Evolutionary conservation across 371 early-diverging fungal genomes (phyloP).

Genomic region (Apophysomyces sp.): DNA sequence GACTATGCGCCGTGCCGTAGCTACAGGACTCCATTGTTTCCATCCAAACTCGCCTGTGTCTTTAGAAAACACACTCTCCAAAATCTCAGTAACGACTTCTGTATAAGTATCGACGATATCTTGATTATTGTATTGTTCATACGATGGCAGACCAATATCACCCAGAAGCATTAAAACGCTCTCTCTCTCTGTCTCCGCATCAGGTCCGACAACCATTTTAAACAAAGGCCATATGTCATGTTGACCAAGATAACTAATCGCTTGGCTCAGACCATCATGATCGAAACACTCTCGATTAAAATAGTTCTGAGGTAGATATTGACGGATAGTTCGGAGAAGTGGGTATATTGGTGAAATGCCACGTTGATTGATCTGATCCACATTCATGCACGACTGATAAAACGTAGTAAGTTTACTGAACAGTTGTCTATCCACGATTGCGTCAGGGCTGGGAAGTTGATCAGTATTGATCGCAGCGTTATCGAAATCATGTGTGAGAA

Average conservation of each 20-base stretch:
- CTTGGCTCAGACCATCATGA: slow-evolving; percentile 14
- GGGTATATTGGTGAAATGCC: slow-evolving; percentile 39
- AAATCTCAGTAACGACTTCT: slow-evolving; percentile 26
- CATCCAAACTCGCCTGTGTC: slow-evolving; percentile 37
- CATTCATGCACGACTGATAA: slow-evolving; percentile 56
- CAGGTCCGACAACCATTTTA: slow-evolving; percentile 29
- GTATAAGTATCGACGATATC: slow-evolving; percentile 28
- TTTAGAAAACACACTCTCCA: slow-evolving; percentile 20
- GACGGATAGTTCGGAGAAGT: slow-evolving; percentile 33
- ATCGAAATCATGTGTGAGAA: slow-evolving; percentile 15
- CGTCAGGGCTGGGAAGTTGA: slow-evolving; percentile 30
- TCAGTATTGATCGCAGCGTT: not conserved
- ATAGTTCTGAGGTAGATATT: slow-evolving; percentile 12
- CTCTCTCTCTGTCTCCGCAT: slow-evolving; percentile 22
- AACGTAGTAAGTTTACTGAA: slow-evolving; percentile 44
- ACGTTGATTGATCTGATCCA: slow-evolving; percentile 28
- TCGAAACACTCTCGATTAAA: not conserved
- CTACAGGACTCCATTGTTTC: slow-evolving; percentile 28
- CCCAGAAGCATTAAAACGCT: slow-evolving; percentile 34
- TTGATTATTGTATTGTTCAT: slow-evolving; percentile 48
- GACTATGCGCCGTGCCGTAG: slow-evolving; percentile 46
- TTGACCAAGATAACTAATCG: slow-evolving; percentile 12
- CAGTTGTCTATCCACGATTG: slow-evolving; percentile 39
- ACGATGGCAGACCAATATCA: slow-evolving; percentile 52
- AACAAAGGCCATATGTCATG: slow-evolving; percentile 33